These are phyloP conservation scores for Saraca asoca DNA, from an alignment of 331 rosid species.

Conservation along the genomic window DNA sequence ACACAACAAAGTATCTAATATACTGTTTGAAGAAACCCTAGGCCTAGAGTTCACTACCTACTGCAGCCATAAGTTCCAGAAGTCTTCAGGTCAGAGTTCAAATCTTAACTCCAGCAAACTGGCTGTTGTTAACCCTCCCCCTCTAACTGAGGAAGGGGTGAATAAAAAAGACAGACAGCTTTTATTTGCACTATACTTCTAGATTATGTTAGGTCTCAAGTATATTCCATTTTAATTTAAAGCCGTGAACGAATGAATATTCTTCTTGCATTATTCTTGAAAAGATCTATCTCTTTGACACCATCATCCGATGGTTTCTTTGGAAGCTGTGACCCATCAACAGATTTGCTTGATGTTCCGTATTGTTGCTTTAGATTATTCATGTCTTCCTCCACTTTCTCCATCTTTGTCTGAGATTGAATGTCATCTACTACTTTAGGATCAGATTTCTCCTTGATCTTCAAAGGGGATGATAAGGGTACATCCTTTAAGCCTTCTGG, in stretches of 20 bases:
- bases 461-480: slow-evolving; percentile 35
- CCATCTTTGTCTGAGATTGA: slow-evolving; percentile 44
- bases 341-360: slow-evolving; percentile 42
- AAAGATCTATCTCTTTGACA: slow-evolving; percentile 38
- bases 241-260: slow-evolving; percentile 74
- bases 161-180: neutral
- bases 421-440: slow-evolving; percentile 47
- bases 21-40: neutral
- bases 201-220: slow-evolving; percentile 3
- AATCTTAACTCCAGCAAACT: neutral
- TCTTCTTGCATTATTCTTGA: slow-evolving; percentile 47
- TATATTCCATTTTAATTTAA: slow-evolving; percentile 26
- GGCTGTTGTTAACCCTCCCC: slow-evolving; percentile 4
- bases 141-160: slow-evolving; percentile 1
- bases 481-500: slow-evolving; percentile 44
- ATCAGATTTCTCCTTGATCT: slow-evolving; percentile 43
- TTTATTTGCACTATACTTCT: slow-evolving; percentile 21
- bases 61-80: slow-evolving; percentile 5
- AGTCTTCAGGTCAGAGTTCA: neutral
- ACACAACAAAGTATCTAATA: neutral
- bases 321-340: slow-evolving; percentile 40
- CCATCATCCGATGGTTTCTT: slow-evolving; percentile 46
- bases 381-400: slow-evolving; percentile 44
- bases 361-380: slow-evolving; percentile 42
- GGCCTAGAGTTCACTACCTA: neutral